phyloP scores from a whole-genome alignment of 495 filamentous ascomycete genomes.

The Viridothelium virens region DNA sequence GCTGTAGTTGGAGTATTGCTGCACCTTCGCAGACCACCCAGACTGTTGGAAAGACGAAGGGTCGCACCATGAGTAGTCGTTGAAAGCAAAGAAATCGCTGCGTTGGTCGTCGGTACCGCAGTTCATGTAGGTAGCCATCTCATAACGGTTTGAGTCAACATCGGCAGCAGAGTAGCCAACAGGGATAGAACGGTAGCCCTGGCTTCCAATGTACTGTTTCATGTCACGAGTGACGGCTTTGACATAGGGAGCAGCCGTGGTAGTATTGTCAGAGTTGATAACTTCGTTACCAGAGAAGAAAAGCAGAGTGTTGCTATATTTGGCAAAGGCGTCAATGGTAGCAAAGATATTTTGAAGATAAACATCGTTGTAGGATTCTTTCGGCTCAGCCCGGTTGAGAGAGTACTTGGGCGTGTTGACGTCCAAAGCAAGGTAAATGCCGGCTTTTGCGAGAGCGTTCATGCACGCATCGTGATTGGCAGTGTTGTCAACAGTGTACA shows the following conservation, averaged over 20 bases:
- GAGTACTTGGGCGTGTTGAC: conserved; percentile 73
- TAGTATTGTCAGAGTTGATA: conserved; percentile 75
- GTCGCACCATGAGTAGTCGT: conserved; percentile 98
- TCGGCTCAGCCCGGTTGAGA: conserved; percentile 70
- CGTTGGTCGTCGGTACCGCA: conserved; percentile 81
- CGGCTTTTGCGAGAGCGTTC: conserved; percentile 32
- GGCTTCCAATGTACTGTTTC: conserved; percentile 69
- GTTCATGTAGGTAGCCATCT: conserved; percentile 92
- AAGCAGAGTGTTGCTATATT: conserved; percentile 81
- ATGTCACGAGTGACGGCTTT: conserved; percentile 92
- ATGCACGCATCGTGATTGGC: conserved; percentile 59
- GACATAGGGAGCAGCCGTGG: conserved; percentile 71
- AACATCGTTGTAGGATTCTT: conserved; percentile 75
- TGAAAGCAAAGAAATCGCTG: conserved; percentile 94
- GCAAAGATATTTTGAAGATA: conserved; percentile 93
- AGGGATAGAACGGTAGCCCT: conserved; percentile 70
- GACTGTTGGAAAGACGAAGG: conserved; percentile 65
- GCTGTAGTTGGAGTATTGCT: conserved; percentile 83
- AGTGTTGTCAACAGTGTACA: conserved; percentile 90
- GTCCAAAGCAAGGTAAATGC: conserved; percentile 88
- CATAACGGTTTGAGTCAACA: conserved; percentile 73
- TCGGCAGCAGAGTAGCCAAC: conserved; percentile 92
- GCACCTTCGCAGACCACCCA: conserved; percentile 87
- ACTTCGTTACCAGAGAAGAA: conserved; percentile 99
- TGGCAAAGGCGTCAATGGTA: conserved; percentile 79